phyloP scores from a whole-genome alignment of 2,329 filamentous ascomycete genomes.

The Shiraia bambusicola region DNA sequence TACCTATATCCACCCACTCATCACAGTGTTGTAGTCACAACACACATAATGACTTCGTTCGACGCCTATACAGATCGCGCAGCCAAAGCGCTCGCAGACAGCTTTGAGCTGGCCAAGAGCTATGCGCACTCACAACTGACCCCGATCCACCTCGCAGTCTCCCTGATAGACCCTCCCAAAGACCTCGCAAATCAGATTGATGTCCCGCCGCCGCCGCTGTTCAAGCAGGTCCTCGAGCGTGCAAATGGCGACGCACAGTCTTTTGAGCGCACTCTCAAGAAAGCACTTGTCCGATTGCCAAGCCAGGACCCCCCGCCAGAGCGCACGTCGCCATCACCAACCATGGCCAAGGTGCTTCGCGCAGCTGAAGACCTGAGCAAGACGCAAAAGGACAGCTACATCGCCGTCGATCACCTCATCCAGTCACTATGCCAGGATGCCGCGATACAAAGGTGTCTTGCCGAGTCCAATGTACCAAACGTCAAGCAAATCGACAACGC shows the following conservation, averaged over 20 bases:
- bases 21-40: slow-evolving; percentile 21
- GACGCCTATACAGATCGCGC: slow-evolving; percentile 95
- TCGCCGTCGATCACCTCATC: slow-evolving; percentile 94
- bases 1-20: slow-evolving; percentile 11
- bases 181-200: slow-evolving; percentile 70
- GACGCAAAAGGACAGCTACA: slow-evolving; percentile 94
- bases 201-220: slow-evolving; percentile 68
- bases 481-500: slow-evolving; percentile 86
- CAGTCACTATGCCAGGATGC: slow-evolving; percentile 78
- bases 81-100: slow-evolving; percentile 84
- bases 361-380: slow-evolving; percentile 88
- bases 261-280: slow-evolving; percentile 88
- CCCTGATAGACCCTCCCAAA: slow-evolving; percentile 72
- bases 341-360: slow-evolving; percentile 78
- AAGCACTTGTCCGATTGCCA: slow-evolving; percentile 82
- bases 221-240: slow-evolving; percentile 90
- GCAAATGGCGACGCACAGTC: slow-evolving; percentile 90
- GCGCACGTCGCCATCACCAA: slow-evolving; percentile 76
- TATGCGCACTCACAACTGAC: slow-evolving; percentile 90
- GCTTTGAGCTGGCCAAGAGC: slow-evolving; percentile 82
- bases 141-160: slow-evolving; percentile 84
- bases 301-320: slow-evolving; percentile 95
- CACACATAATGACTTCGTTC: slow-evolving; percentile 67
- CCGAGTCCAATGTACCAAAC: slow-evolving; percentile 89
- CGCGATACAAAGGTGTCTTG: slow-evolving; percentile 70